Percentiles rank a stretch among this genome's conserved stretches.
Conservation (phyloP, 805 yeast species). For the Candida incommunis region DNA sequence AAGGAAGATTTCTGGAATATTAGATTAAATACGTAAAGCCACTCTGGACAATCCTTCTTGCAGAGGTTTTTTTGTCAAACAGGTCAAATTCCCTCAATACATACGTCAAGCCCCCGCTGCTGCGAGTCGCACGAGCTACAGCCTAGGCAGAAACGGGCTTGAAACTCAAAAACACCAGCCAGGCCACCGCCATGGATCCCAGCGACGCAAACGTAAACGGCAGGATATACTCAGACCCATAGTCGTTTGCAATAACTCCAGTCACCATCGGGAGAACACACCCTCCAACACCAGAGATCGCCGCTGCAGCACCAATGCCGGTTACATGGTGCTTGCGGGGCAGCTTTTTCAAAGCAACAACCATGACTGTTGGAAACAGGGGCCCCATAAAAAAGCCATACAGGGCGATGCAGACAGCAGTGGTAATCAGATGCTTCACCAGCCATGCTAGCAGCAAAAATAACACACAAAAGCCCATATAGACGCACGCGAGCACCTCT, state of each 20-base stretch:
- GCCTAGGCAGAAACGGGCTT: no score
- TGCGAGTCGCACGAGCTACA: no score
- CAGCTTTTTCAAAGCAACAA: constrained; percentile 45
- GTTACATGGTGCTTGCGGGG: constrained; percentile 47
- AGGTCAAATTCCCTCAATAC: no score
- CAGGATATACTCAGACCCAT: constrained; percentile 13
- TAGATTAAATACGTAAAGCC: no score
- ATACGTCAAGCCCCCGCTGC: no score
- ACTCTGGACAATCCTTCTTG: no score
- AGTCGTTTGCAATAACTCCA: constrained; percentile 31
- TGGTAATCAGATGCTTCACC: constrained; percentile 28
- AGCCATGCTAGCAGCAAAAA: constrained; percentile 35
- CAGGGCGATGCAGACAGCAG: constrained; percentile 32
- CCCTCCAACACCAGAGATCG: constrained; percentile 75
- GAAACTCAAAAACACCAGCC: constrained; percentile 8
- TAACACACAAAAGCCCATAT: constrained; percentile 22
- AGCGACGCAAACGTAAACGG: constrained; percentile 13
- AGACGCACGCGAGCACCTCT: constrained; percentile 25
- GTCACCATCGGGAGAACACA: constrained; percentile 55
- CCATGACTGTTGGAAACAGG: constrained; percentile 56
- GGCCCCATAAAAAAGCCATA: constrained; percentile 58
- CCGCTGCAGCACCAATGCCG: constrained; percentile 64
- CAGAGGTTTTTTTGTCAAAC: no score
- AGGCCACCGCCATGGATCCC: constrained; percentile 11
- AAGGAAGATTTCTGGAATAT: no score